Conservation (phyloP, 208 protist species). For the Trypanosoma scelopori region DNA sequence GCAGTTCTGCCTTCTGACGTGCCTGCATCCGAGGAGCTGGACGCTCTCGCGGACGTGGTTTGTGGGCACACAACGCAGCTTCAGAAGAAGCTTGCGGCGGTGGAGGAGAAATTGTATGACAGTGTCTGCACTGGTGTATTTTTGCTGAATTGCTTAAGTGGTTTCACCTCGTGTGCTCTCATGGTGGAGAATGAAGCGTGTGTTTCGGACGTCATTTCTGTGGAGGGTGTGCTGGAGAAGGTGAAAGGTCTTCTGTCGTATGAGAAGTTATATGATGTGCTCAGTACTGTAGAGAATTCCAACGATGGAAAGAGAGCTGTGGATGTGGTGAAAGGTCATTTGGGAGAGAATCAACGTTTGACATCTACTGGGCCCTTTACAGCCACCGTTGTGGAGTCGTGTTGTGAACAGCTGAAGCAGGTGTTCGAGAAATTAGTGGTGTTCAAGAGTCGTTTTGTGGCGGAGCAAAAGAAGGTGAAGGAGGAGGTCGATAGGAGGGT, state of each 20-base stretch:
- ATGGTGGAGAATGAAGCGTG: background rate
- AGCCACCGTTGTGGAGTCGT: constrained; percentile 10
- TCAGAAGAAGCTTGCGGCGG: background rate
- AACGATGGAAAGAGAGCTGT: background rate
- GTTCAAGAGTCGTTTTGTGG: constrained; percentile 1
- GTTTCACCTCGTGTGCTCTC: background rate
- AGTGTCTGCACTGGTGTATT: background rate
- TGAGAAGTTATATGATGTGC: background rate
- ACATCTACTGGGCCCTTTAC: constrained; percentile 1
- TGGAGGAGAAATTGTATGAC: background rate
- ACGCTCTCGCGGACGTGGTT: background rate
- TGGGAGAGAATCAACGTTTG: background rate
- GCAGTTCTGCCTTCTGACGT: background rate
- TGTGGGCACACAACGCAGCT: constrained; percentile 1
- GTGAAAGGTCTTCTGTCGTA: too few relatives aligned
- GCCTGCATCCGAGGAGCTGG: background rate
- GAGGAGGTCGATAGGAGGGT: background rate
- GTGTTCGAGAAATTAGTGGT: constrained; percentile 7
- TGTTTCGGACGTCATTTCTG: background rate
- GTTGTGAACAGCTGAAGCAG: constrained; percentile 1
- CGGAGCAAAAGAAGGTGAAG: background rate
- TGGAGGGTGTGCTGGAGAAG: background rate
- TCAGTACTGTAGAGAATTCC: background rate
- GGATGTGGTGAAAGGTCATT: constrained; percentile 8
- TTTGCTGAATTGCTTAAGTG: constrained; percentile 9